Evolutionary conservation across 192 early-diverging fungal genomes (phyloP).

Genomic region (Podila epicladia): DNA sequence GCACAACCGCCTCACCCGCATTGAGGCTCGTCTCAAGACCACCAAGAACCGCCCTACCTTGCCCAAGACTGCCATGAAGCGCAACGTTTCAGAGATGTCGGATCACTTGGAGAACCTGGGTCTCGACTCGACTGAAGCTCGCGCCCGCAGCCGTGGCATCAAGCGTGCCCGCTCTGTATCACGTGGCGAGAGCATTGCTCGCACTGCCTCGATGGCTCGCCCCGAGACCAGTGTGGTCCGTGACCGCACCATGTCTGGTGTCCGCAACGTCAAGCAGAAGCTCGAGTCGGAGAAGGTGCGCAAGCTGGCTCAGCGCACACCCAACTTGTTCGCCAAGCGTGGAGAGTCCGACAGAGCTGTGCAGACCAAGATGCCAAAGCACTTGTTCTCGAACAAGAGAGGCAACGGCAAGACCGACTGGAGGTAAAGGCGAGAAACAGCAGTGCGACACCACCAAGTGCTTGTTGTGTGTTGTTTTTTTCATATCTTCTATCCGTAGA

Average conservation of each 20-base stretch:
- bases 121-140: slow-evolving; percentile 70
- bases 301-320: slow-evolving; percentile 74
- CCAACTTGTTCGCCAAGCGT: slow-evolving; percentile 79
- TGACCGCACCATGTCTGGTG: slow-evolving; percentile 79
- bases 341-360: slow-evolving; percentile 97
- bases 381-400: slow-evolving; percentile 95
- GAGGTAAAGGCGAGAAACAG: slow-evolving; percentile 62
- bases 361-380: slow-evolving; percentile 94
- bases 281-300: slow-evolving; percentile 81
- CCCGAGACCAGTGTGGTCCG: slow-evolving; percentile 66
- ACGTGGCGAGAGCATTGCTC: slow-evolving; percentile 71
- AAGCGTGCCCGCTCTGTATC: slow-evolving; percentile 84
- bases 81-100: slow-evolving; percentile 68
- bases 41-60: slow-evolving; percentile 79
- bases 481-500: background rate
- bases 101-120: slow-evolving; percentile 78
- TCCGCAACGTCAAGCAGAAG: slow-evolving; percentile 69
- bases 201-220: slow-evolving; percentile 67
- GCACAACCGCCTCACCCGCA: slow-evolving; percentile 85
- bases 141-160: slow-evolving; percentile 68
- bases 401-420: slow-evolving; percentile 82
- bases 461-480: background rate
- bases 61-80: slow-evolving; percentile 68
- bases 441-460: background rate
- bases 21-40: slow-evolving; percentile 81